Conservation (phyloP, 108 stramenopile species). For the Nitzschia sp. region DNA sequence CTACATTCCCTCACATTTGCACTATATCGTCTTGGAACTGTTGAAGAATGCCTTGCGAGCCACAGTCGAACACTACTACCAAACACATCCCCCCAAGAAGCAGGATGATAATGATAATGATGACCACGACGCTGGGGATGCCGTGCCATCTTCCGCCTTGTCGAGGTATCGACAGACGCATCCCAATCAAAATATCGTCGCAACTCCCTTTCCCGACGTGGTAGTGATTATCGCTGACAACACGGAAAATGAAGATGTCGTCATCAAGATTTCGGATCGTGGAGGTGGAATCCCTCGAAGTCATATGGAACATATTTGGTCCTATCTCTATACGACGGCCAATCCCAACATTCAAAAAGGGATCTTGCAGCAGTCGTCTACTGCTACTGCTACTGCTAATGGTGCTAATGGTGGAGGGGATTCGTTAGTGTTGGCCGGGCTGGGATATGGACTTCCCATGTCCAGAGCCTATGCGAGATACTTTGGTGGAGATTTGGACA, state of each 20-base stretch:
- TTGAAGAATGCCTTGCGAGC: slow-evolving; percentile 93
- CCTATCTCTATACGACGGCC: slow-evolving; percentile 64
- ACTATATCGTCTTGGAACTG: slow-evolving; percentile 91
- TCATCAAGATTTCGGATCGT: slow-evolving; percentile 89
- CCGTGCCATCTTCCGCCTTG: too few species aligned
- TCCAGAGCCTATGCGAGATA: slow-evolving; percentile 81
- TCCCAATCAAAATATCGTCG: too few species aligned
- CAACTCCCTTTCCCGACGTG: slow-evolving; percentile 52
- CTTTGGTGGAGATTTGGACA: slow-evolving; percentile 88
- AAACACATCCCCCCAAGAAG: slow-evolving; percentile 30
- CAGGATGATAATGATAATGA: background rate
- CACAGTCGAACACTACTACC: slow-evolving; percentile 71
- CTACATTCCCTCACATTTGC: slow-evolving; percentile 68
- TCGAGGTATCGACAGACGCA: background rate
- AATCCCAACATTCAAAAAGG: slow-evolving; percentile 46
- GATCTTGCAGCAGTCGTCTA: slow-evolving; percentile 42
- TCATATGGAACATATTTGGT: slow-evolving; percentile 79
- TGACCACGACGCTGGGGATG: background rate
- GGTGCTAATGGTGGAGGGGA: background rate
- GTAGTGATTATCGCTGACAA: slow-evolving; percentile 87
- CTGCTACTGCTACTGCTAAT: too few species aligned
- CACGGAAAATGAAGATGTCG: slow-evolving; percentile 67
- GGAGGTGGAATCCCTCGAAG: slow-evolving; percentile 91
- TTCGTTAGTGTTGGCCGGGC: slow-evolving; percentile 48
- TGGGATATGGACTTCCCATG: slow-evolving; percentile 94